Evolutionary conservation across 805 yeast genomes (phyloP).

Genomic region (Candida xyloterini): DNA sequence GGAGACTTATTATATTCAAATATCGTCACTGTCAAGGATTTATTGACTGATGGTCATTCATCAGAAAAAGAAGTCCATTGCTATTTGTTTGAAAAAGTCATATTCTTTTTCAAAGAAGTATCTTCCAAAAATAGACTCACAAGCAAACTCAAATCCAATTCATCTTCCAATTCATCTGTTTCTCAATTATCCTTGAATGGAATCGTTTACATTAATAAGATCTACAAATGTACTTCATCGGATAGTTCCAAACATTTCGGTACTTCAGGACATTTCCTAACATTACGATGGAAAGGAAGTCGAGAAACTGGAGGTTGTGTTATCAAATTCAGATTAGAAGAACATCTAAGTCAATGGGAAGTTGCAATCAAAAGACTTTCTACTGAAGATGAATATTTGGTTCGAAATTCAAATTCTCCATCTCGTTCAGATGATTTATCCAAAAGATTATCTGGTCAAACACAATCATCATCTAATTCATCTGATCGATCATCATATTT

Average conservation of each 20-base stretch:
- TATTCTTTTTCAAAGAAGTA: slow-evolving; percentile 63
- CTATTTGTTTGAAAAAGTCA: slow-evolving; percentile 72
- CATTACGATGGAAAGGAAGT: slow-evolving; percentile 79
- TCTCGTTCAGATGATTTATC: slow-evolving; percentile 12
- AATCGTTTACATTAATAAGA: slow-evolving; percentile 30
- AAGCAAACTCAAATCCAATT: slow-evolving; percentile 46
- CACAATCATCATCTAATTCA: slow-evolving; percentile 27
- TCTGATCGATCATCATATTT: slow-evolving; percentile 20
- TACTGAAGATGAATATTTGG: slow-evolving; percentile 22
- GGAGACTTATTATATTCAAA: slow-evolving; percentile 84
- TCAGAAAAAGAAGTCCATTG: slow-evolving; percentile 86
- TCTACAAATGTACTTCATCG: slow-evolving; percentile 27
- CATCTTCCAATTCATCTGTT: slow-evolving; percentile 30
- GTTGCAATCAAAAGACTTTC: slow-evolving; percentile 52
- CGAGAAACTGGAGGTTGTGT: slow-evolving; percentile 85
- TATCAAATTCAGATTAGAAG: slow-evolving; percentile 80
- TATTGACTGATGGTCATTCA: slow-evolving; percentile 47
- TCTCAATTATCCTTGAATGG: slow-evolving; percentile 30
- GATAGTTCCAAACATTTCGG: slow-evolving; percentile 32
- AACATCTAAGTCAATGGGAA: slow-evolving; percentile 80
- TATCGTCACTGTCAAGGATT: slow-evolving; percentile 63
- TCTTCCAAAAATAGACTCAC: slow-evolving; percentile 48
- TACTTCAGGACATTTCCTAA: slow-evolving; percentile 52
- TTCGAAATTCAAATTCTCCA: slow-evolving; percentile 9
- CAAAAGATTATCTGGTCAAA: slow-evolving; percentile 18